phyloP scores from a whole-genome alignment of 2,329 filamentous ascomycete genomes.

The Mycogone perniciosa region DNA sequence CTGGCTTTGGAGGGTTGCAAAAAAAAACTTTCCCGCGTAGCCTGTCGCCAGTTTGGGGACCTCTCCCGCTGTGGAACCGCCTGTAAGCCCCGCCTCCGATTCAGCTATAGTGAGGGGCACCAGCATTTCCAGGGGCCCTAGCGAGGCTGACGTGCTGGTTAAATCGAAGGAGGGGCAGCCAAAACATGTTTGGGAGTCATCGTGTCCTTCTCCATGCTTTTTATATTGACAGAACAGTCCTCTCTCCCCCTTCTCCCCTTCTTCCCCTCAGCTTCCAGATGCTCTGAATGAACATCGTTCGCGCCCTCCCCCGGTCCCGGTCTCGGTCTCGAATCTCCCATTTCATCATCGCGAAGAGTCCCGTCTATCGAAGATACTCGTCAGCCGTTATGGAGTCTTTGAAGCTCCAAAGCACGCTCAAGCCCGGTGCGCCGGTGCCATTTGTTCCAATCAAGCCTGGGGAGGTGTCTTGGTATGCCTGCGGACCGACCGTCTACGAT shows the following conservation, averaged over 20 bases:
- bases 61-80: neutral
- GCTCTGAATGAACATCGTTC: constrained; percentile 32
- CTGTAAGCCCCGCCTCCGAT: neutral
- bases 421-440: constrained; percentile 61
- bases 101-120: too few relatives aligned
- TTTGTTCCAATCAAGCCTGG: constrained; percentile 67
- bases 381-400: constrained; percentile 48
- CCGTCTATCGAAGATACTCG: constrained; percentile 30
- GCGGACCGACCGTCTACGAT: constrained; percentile 81
- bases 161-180: neutral
- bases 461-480: constrained; percentile 80
- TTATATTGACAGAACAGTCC: neutral
- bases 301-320: constrained; percentile 17
- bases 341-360: constrained; percentile 21
- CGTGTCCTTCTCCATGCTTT: neutral
- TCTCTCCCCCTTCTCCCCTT: constrained; percentile 8
- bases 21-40: neutral
- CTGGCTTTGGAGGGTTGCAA: too few relatives aligned
- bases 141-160: neutral
- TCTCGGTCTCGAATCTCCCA: constrained; percentile 23
- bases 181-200: neutral
- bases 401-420: constrained; percentile 75
- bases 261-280: constrained; percentile 10
- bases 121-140: too few relatives aligned
- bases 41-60: too few relatives aligned